Conservation (phyloP, 305 asterid species). For the Fraxinus latifolia region DNA sequence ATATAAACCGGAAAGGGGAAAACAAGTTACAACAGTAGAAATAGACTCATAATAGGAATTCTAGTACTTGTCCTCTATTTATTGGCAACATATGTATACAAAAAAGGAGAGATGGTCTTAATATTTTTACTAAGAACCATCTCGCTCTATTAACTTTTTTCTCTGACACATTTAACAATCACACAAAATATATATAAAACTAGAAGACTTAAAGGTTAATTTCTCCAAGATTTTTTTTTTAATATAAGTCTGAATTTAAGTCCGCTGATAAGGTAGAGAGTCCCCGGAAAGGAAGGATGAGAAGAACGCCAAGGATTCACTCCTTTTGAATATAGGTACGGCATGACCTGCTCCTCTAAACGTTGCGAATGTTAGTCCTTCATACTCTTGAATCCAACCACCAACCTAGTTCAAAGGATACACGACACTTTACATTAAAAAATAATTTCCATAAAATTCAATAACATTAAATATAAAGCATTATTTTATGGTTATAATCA, state of each 20-base stretch:
- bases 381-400: conserved; percentile 85
- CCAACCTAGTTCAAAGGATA: conserved; percentile 48
- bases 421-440: neutral
- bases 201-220: neutral
- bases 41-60: neutral
- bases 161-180: neutral
- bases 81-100: neutral
- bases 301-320: conserved; percentile 73
- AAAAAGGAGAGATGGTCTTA: neutral
- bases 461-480: no score
- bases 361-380: conserved; percentile 87
- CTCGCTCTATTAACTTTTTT: neutral
- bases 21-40: neutral
- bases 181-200: neutral
- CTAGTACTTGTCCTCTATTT: neutral
- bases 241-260: neutral
- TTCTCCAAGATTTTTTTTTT: neutral
- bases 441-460: neutral
- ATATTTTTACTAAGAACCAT: neutral
- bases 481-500: neutral
- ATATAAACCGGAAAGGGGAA: neutral
- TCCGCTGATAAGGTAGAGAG: conserved; percentile 53
- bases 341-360: conserved; percentile 96
- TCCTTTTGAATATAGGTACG: conserved; percentile 81
- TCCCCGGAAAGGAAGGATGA: conserved; percentile 66